Percentiles rank a stretch among this genome's conserved stretches.
phyloP scores from a whole-genome alignment of 1,284 basidiomycete genomes.

The Melanopsichium pennsylvanicum region DNA sequence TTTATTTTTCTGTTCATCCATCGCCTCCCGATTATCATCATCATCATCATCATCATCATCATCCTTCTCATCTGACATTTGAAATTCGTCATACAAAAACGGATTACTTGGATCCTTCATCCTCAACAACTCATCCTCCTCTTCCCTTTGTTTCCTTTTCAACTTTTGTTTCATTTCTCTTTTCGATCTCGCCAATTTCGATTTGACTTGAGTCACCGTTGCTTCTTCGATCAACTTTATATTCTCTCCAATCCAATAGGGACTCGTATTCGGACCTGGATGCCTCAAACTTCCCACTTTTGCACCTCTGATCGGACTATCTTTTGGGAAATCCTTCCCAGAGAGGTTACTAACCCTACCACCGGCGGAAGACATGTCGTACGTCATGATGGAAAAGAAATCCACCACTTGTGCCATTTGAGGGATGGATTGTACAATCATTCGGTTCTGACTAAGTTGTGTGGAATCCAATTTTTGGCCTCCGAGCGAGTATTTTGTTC shows the following conservation, averaged over 20 bases:
- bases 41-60: constrained; percentile 5
- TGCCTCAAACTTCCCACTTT: constrained; percentile 34
- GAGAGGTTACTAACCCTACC: constrained; percentile 10
- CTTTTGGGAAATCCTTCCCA: constrained; percentile 22
- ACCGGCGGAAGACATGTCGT: constrained; percentile 40
- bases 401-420: constrained; percentile 39
- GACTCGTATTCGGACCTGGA: constrained; percentile 45
- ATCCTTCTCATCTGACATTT: constrained; percentile 2
- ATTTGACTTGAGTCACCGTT: background rate
- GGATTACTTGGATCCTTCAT: constrained; percentile 29
- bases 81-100: constrained; percentile 16
- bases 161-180: background rate
- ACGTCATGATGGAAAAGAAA: constrained; percentile 48
- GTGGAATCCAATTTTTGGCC: constrained; percentile 4
- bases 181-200: constrained; percentile 1
- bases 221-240: constrained; percentile 16
- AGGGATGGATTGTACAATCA: constrained; percentile 38
- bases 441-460: constrained; percentile 24
- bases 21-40: no score
- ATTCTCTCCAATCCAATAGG: constrained; percentile 39
- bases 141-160: background rate
- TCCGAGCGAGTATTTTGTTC: constrained; percentile 15
- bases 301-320: constrained; percentile 35
- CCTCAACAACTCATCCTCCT: constrained; percentile 3
- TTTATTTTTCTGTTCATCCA: no score